Evolutionary conservation across 306 rosid genomes (phyloP).

Genomic region (Heteromeles arbutifolia): DNA sequence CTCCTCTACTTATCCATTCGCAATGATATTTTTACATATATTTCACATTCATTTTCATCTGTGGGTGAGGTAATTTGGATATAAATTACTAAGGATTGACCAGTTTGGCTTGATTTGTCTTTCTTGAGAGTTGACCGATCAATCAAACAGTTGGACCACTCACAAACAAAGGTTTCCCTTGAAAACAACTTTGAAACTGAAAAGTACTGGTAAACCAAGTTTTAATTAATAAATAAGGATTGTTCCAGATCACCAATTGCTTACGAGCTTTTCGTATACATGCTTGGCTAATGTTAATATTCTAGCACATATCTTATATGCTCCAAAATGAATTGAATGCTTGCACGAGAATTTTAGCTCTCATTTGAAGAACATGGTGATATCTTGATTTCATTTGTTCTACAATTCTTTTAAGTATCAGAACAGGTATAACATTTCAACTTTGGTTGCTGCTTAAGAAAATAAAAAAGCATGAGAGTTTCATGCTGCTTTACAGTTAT

Average conservation of each 20-base stretch:
- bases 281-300: not conserved
- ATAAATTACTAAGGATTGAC: not conserved
- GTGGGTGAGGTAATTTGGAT: not conserved
- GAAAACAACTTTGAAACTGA: not conserved
- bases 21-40: conserved; percentile 5
- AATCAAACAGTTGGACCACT: not conserved
- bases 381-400: not conserved
- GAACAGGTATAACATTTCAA: not conserved
- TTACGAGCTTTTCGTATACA: not conserved
- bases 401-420: not conserved
- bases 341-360: not conserved
- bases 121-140: not conserved
- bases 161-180: not conserved
- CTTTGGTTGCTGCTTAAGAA: not conserved
- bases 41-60: not conserved
- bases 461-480: not conserved
- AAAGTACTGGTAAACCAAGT: not conserved
- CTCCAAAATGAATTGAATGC: not conserved
- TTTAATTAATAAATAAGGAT: not conserved
- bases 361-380: not conserved
- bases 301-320: not conserved
- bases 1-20: conserved; percentile 7
- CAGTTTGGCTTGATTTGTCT: not conserved
- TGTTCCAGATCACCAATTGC: not conserved
- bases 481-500: not conserved